These are phyloP conservation scores for Goniomonas avonlea DNA, from an alignment of 78 protist species.

Conservation along the genomic window DNA sequence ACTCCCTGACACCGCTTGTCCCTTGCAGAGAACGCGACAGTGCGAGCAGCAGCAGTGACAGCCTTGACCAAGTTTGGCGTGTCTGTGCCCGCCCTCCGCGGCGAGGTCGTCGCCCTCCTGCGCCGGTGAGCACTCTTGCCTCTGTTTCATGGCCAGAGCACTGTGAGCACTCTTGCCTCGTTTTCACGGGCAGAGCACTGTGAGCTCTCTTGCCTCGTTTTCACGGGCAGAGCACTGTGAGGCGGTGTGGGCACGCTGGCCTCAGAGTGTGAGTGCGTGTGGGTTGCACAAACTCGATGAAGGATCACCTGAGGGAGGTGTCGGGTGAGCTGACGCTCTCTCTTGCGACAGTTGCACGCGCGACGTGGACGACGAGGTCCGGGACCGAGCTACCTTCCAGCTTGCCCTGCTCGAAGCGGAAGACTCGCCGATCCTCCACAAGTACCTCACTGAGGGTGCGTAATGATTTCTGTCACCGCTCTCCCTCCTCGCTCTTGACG, in stretches of 20 bases:
- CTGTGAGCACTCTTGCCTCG: too few species aligned
- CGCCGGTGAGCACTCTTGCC: too few species aligned
- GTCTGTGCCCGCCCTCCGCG: slow-evolving; percentile 38
- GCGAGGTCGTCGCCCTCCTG: slow-evolving; percentile 46
- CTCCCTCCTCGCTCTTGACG: not conserved
- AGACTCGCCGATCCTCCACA: not conserved
- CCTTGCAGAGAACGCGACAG: not conserved
- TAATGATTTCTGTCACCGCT: not conserved
- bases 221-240: too few species aligned
- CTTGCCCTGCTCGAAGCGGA: slow-evolving; percentile 27
- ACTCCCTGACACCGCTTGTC: not conserved
- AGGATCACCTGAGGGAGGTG: too few species aligned
- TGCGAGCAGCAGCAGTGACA: slow-evolving; percentile 82
- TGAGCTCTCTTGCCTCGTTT: too few species aligned
- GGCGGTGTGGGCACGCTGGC: too few species aligned
- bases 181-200: too few species aligned
- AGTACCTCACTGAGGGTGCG: not conserved
- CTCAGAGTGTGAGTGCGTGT: too few species aligned
- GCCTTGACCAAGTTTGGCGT: slow-evolving; percentile 91
- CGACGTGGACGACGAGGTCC: slow-evolving; percentile 89
- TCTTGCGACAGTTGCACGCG: slow-evolving; percentile 62
- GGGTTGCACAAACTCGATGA: too few species aligned
- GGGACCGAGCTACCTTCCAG: slow-evolving; percentile 81
- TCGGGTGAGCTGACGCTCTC: too few species aligned
- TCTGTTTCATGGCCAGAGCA: too few species aligned